Percentiles rank a stretch among this genome's conserved stretches.
phyloP scores from a whole-genome alignment of 495 filamentous ascomycete species.

The Penicillium chermesinum region DNA sequence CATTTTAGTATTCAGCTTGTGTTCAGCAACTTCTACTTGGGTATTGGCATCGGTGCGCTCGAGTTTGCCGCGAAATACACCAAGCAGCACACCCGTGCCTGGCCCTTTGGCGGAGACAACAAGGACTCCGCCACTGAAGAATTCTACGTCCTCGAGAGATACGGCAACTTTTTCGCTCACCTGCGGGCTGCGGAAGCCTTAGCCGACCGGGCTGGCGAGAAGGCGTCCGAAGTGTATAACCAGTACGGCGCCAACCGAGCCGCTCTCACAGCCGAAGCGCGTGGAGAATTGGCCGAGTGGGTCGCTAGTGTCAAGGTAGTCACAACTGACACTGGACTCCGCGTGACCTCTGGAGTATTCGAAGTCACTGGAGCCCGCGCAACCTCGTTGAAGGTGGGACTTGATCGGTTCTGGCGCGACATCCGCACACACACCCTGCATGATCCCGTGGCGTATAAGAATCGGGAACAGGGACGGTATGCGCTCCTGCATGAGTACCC shows the following conservation, averaged over 20 bases:
- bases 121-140: conserved; percentile 52
- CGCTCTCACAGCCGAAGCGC: conserved; percentile 37
- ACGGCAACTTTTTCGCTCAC: conserved; percentile 56
- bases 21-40: conserved; percentile 59
- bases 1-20: conserved; percentile 31
- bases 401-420: conserved; percentile 59
- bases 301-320: conserved; percentile 57
- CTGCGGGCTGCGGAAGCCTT: conserved; percentile 52
- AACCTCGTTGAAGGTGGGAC: conserved; percentile 47
- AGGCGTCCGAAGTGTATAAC: conserved; percentile 38
- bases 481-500: conserved; percentile 48
- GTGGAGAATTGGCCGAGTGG: conserved; percentile 55
- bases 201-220: conserved; percentile 46
- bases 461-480: conserved; percentile 51
- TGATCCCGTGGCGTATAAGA: conserved; percentile 60
- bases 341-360: conserved; percentile 53
- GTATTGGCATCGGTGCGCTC: conserved; percentile 51
- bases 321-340: conserved; percentile 50
- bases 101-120: conserved; percentile 55
- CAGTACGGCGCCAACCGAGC: conserved; percentile 28
- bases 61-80: conserved; percentile 49
- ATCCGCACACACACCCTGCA: conserved; percentile 57
- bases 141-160: conserved; percentile 56
- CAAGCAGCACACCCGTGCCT: conserved; percentile 44
- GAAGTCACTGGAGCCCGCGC: conserved; percentile 54